Percentiles rank a stretch among this genome's conserved stretches.
Evolutionary conservation across 1,284 basidiomycete genomes (phyloP).

Genomic region (Ceratobasidium sp.): DNA sequence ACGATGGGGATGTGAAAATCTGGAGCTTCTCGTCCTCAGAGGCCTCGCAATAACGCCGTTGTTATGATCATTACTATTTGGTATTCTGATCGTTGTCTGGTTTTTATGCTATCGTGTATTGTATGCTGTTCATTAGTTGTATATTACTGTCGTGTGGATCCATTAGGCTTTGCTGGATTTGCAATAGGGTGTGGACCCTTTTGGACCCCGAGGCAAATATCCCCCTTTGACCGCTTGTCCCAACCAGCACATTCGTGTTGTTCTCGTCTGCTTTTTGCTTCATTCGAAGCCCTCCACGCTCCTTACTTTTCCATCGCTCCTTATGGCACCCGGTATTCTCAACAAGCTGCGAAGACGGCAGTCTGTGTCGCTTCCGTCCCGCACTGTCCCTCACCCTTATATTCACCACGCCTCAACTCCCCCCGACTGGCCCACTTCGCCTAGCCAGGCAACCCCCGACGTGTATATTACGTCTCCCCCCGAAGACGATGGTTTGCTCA

Average conservation of each 20-base stretch:
- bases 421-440: conserved; percentile 19
- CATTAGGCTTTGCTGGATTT: conserved; percentile 23
- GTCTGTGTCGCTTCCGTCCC: conserved; percentile 7
- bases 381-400: neutral
- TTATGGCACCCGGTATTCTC: conserved; percentile 7
- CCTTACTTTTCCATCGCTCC: conserved; percentile 8
- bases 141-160: neutral
- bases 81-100: neutral
- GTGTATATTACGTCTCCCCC: conserved; percentile 21
- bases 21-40: conserved; percentile 70
- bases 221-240: neutral
- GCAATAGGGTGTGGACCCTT: conserved; percentile 5
- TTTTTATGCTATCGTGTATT: neutral
- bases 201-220: conserved; percentile 27
- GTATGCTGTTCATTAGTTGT: neutral
- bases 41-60: neutral
- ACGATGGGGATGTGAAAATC: conserved; percentile 81
- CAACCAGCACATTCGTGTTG: conserved; percentile 2
- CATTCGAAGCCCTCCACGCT: conserved; percentile 24
- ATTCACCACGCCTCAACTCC: conserved; percentile 19
- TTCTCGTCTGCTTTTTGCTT: conserved; percentile 7
- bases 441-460: conserved; percentile 14
- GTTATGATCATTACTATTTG: neutral
- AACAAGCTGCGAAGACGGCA: conserved; percentile 21
- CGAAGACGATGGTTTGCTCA: conserved; percentile 22